phyloP scores from a whole-genome alignment of 495 filamentous ascomycete species.

The Pyronema domesticum region DNA sequence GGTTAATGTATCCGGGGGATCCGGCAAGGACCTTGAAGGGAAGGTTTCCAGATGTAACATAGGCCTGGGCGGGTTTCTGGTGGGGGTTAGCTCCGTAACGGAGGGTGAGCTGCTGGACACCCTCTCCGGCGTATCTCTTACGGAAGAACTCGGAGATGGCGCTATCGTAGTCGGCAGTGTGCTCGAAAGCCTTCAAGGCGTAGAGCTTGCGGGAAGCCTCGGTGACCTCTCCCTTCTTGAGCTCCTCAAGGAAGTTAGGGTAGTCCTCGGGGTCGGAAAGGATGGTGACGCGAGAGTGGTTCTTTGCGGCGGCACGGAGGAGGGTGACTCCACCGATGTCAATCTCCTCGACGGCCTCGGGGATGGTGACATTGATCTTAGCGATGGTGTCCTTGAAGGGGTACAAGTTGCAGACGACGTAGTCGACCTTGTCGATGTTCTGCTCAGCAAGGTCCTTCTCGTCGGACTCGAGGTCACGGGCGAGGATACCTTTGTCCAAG shows the following conservation, averaged over 20 bases:
- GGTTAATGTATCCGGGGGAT: constrained; percentile 87
- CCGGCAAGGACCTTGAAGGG: constrained; percentile 97
- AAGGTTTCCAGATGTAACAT: constrained; percentile 46
- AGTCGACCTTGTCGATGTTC: constrained; percentile 95
- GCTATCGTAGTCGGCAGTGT: constrained; percentile 92
- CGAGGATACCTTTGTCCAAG: constrained; percentile 48
- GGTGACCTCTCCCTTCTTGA: constrained; percentile 69
- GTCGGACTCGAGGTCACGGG: constrained; percentile 77
- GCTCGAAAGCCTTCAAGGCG: constrained; percentile 91
- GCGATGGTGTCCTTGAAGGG: constrained; percentile 95
- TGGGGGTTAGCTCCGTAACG: constrained; percentile 95
- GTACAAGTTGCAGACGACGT: constrained; percentile 95
- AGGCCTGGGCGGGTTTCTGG: constrained; percentile 86
- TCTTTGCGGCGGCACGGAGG: constrained; percentile 92
- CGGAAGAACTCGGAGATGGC: constrained; percentile 95
- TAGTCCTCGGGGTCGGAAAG: constrained; percentile 88
- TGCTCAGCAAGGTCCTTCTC: constrained; percentile 92
- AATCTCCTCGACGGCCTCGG: constrained; percentile 94
- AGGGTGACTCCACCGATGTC: constrained; percentile 96
- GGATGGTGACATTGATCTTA: constrained; percentile 88
- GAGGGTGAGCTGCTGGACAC: constrained; percentile 63
- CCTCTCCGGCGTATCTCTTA: constrained; percentile 79
- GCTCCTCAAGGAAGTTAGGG: constrained; percentile 76
- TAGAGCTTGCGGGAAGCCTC: constrained; percentile 68
- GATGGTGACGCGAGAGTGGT: constrained; percentile 85